A percentile compares a stretch with the other conserved stretches of the same genome.
Conservation (phyloP, 2,329 filamentous ascomycete genomes). For the Pyrenochaeta sp. region DNA sequence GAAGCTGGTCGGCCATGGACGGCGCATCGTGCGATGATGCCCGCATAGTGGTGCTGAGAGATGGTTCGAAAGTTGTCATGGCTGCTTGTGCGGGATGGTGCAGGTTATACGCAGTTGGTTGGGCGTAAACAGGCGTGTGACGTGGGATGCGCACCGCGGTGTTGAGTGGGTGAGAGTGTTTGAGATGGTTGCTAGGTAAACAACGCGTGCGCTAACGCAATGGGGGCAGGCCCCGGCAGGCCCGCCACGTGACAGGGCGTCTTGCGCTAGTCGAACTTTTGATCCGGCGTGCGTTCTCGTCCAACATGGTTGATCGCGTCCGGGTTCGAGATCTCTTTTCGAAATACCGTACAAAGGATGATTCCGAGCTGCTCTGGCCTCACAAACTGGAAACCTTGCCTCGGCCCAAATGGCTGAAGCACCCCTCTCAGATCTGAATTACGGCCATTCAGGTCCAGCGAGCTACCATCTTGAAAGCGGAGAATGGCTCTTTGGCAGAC, state of each 20-base stretch:
- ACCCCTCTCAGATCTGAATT: conserved; percentile 57
- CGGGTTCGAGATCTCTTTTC: no score
- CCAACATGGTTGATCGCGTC: no score
- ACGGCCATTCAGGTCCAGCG: conserved; percentile 62
- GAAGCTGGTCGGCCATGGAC: conserved; percentile 79
- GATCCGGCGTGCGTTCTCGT: conserved; percentile 40
- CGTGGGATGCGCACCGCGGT: conserved; percentile 24
- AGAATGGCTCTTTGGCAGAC: conserved; percentile 59
- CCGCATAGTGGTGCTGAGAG: conserved; percentile 70
- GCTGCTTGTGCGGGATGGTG: no score
- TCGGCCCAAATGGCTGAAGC: conserved; percentile 66
- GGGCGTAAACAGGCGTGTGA: conserved; percentile 19
- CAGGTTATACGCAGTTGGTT: no score
- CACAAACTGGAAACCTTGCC: conserved; percentile 22
- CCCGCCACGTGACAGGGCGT: no score
- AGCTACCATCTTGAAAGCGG: conserved; percentile 57
- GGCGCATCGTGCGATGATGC: conserved; percentile 66
- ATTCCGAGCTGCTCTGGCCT: conserved; percentile 12
- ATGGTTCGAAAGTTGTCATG: conserved; percentile 71
- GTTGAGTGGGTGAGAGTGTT: conserved; percentile 11
- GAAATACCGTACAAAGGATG: conserved; percentile 35
- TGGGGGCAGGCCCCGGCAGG: no score
- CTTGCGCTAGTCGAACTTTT: no score
- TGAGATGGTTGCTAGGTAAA: conserved; percentile 40
- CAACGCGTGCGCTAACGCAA: conserved; percentile 25